phyloP scores from a whole-genome alignment of 805 yeast species.

The Priceomyces fermenticarens region DNA sequence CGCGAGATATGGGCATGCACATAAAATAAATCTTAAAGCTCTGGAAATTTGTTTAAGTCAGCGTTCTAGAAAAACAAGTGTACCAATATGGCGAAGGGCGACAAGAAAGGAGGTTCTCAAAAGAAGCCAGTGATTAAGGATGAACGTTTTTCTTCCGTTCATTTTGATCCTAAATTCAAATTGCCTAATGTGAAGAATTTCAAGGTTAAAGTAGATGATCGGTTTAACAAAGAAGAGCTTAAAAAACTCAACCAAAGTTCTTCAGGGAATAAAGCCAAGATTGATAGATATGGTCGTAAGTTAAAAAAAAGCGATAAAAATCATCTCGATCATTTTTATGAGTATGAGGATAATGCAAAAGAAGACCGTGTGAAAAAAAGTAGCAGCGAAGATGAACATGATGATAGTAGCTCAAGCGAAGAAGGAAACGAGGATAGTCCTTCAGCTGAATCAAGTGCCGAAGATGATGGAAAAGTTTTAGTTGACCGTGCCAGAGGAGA shows the following conservation, averaged over 20 bases:
- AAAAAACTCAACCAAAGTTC: conserved; percentile 42
- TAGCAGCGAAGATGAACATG: conserved; percentile 12
- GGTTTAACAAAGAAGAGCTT: conserved; percentile 70
- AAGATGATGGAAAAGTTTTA: conserved; percentile 12
- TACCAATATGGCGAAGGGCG: conserved; percentile 7
- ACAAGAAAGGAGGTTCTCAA: conserved; percentile 4
- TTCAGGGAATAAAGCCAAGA: conserved; percentile 57
- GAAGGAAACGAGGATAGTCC: conserved; percentile 3
- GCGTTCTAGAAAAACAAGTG: neutral
- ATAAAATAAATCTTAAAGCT: neutral
- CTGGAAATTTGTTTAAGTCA: neutral
- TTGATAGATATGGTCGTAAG: conserved; percentile 87
- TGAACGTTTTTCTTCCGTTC: conserved; percentile 74
- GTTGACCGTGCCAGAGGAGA: conserved; percentile 71
- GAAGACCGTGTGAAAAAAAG: conserved; percentile 16
- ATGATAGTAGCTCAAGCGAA: conserved; percentile 10
- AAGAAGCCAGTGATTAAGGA: conserved; percentile 50
- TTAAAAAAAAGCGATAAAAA: conserved; percentile 40
- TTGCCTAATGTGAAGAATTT: conserved; percentile 65
- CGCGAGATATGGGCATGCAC: neutral
- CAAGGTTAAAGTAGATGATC: conserved; percentile 77
- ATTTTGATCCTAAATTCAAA: conserved; percentile 85
- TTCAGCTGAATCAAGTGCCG: conserved; percentile 11
- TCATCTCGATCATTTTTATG: conserved; percentile 67
- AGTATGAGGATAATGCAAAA: conserved; percentile 37